Conservation (phyloP, 2,329 filamentous ascomycete species). For the Alternaria triticimaculans region DNA sequence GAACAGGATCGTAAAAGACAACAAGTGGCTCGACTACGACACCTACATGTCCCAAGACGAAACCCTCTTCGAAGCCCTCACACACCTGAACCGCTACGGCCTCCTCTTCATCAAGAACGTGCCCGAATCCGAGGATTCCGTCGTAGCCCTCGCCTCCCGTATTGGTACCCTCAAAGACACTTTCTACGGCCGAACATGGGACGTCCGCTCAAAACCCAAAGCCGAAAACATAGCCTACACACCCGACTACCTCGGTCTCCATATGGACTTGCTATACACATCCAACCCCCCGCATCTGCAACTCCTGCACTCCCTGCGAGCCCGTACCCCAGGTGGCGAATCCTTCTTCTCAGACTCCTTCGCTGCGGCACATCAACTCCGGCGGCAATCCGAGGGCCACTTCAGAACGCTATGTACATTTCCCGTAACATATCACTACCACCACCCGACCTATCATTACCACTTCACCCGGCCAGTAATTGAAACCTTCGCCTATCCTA, state of each 20-base stretch:
- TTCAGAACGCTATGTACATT: conserved; percentile 53
- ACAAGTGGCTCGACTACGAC: conserved; percentile 69
- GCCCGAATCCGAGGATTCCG: conserved; percentile 69
- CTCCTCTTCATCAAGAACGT: conserved; percentile 79
- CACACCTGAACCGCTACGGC: conserved; percentile 69
- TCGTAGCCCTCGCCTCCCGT: conserved; percentile 71
- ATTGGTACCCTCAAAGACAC: conserved; percentile 84
- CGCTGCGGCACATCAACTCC: conserved; percentile 60
- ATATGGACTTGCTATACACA: conserved; percentile 94
- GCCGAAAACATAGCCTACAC: conserved; percentile 94
- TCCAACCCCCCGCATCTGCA: conserved; percentile 80
- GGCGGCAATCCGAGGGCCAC: conserved; percentile 22
- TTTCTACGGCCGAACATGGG: conserved; percentile 91
- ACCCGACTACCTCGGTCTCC: conserved; percentile 78
- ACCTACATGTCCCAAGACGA: conserved; percentile 71
- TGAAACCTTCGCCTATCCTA: conserved; percentile 44
- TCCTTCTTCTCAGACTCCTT: conserved; percentile 85
- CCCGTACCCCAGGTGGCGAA: conserved; percentile 78
- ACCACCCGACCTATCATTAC: conserved; percentile 68
- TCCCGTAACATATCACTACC: conserved; percentile 70
- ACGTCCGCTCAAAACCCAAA: conserved; percentile 80
- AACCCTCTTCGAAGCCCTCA: conserved; percentile 67
- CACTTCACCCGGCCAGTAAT: conserved; percentile 64
- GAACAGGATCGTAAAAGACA: conserved; percentile 54
- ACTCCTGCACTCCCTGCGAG: conserved; percentile 86